Evolutionary conservation across 768 basidiomycete species (phyloP).

Genomic region (Auriscalpium vulgare): DNA sequence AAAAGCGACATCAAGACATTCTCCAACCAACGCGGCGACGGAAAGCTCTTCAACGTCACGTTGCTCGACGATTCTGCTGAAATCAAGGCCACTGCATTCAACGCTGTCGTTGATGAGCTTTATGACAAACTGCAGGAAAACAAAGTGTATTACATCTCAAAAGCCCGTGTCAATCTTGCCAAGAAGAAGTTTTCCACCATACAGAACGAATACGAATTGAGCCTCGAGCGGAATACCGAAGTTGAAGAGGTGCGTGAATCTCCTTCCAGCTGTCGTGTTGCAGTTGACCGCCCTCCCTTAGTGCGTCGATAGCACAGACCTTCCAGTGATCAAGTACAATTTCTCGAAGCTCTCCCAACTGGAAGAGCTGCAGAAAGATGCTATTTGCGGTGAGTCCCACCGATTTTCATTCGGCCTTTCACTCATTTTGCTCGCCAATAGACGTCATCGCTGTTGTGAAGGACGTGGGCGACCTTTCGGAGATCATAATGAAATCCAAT

Average conservation of each 20-base stretch:
- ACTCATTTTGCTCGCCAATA: slow-evolving; percentile 21
- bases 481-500: slow-evolving; percentile 71
- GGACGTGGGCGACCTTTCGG: slow-evolving; percentile 57
- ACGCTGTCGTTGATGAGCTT: slow-evolving; percentile 71
- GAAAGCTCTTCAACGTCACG: slow-evolving; percentile 88
- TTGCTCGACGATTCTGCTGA: slow-evolving; percentile 93
- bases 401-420: not conserved
- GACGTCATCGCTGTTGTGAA: slow-evolving; percentile 88
- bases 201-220: slow-evolving; percentile 88
- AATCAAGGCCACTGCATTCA: slow-evolving; percentile 90
- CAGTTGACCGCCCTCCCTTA: slow-evolving; percentile 23
- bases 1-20: slow-evolving; percentile 88
- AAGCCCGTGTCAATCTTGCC: slow-evolving; percentile 87
- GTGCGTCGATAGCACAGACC: slow-evolving; percentile 71
- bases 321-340: slow-evolving; percentile 79
- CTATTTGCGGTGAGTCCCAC: slow-evolving; percentile 58
- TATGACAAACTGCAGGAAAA: slow-evolving; percentile 85
- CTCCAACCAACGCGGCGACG: slow-evolving; percentile 86
- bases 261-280: not conserved
- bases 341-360: slow-evolving; percentile 65
- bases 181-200: slow-evolving; percentile 95
- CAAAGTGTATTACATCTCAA: slow-evolving; percentile 87
- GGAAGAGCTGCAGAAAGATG: slow-evolving; percentile 62
- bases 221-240: slow-evolving; percentile 75
- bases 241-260: slow-evolving; percentile 62